Evolutionary conservation across 2,329 filamentous ascomycete genomes (phyloP).

Genomic region (Colletotrichum destructivum): DNA sequence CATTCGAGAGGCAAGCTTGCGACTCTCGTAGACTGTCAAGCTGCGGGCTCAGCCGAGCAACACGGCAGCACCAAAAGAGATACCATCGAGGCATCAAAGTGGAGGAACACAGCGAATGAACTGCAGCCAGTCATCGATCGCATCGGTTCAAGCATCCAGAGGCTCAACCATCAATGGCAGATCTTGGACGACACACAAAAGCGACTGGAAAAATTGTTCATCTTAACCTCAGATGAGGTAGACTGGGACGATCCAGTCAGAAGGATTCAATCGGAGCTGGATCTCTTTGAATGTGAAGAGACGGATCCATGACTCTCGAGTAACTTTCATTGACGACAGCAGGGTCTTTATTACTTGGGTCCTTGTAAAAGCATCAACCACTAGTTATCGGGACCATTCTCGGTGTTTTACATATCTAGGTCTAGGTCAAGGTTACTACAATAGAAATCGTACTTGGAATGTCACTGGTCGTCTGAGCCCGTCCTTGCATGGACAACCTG

Average conservation of each 20-base stretch:
- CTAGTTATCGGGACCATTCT: too few species aligned
- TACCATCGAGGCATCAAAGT: not conserved
- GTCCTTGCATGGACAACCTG: too few species aligned
- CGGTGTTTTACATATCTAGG: too few species aligned
- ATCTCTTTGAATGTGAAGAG: too few species aligned
- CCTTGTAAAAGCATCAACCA: too few species aligned
- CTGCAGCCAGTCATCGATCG: not conserved
- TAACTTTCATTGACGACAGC: too few species aligned
- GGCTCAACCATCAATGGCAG: not conserved
- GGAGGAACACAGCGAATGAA: not conserved
- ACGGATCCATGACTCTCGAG: too few species aligned
- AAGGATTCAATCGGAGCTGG: not conserved
- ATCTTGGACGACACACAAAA: not conserved
- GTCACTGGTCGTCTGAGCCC: too few species aligned
- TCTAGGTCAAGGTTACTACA: too few species aligned
- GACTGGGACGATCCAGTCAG: not conserved
- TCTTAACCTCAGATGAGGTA: not conserved
- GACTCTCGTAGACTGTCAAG: not conserved
- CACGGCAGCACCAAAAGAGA: not conserved
- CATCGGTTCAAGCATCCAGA: conserved; percentile 1
- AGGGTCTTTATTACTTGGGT: too few species aligned
- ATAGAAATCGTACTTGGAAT: too few species aligned
- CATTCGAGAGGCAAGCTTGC: not conserved
- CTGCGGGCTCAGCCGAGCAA: not conserved
- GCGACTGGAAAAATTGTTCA: not conserved